phyloP scores from a whole-genome alignment of 2,329 filamentous ascomycete species.

The Alternaria sp. region DNA sequence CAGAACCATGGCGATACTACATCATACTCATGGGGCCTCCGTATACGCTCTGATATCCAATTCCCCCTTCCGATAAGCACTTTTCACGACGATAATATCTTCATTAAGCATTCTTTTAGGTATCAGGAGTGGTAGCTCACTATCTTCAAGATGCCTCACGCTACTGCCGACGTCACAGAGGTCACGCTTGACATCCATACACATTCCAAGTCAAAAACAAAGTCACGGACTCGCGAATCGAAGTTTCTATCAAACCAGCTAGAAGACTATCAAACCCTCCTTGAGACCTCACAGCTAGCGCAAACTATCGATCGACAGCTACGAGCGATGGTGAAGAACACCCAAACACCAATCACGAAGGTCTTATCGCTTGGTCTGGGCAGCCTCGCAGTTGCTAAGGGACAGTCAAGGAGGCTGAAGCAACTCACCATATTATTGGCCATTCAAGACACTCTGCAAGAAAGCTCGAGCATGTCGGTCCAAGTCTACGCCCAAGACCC shows the following conservation, averaged over 20 bases:
- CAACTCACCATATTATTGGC: conserved; percentile 37
- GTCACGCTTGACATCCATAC: background rate
- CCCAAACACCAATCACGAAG: conserved; percentile 18
- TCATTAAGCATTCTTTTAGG: background rate
- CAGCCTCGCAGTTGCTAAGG: conserved; percentile 24
- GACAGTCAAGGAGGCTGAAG: conserved; percentile 39
- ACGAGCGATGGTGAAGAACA: background rate
- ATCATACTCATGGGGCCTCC: background rate
- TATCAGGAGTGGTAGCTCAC: background rate
- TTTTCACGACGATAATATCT: background rate
- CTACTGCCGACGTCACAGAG: background rate
- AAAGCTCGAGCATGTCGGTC: conserved; percentile 8
- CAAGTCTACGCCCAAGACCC: conserved; percentile 45
- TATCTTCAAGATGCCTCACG: background rate
- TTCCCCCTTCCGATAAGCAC: background rate
- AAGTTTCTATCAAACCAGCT: conserved; percentile 17
- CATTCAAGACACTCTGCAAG: conserved; percentile 25
- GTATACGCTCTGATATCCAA: background rate
- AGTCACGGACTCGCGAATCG: conserved; percentile 18
- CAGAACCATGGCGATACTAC: background rate
- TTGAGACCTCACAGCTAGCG: conserved; percentile 23
- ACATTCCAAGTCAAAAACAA: conserved; percentile 13
- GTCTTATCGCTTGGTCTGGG: conserved; percentile 37
- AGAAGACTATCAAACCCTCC: conserved; percentile 18
- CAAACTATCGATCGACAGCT: conserved; percentile 21